These are phyloP conservation scores for Trichoderma cornu-damae DNA, from an alignment of 2,329 filamentous ascomycete genomes.

Conservation along the genomic window DNA sequence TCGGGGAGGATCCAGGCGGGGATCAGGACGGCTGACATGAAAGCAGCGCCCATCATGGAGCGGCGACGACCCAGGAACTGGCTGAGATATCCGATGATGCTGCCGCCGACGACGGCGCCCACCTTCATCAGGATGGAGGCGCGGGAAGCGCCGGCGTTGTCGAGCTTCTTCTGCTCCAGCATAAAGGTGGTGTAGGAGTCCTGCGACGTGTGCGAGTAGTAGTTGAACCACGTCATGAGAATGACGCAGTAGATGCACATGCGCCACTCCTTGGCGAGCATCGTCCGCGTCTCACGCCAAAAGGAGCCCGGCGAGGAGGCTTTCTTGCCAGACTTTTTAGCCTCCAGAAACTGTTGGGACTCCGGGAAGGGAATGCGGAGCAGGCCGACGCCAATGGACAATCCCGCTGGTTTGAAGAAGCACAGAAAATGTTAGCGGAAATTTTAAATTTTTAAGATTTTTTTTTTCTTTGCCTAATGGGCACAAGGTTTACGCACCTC, in stretches of 20 bases:
- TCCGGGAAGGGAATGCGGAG: constrained; percentile 66
- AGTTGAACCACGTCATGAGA: constrained; percentile 73
- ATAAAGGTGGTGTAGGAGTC: constrained; percentile 81
- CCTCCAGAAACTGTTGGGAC: constrained; percentile 68
- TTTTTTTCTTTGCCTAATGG: not conserved
- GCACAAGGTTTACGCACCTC: constrained; percentile 33
- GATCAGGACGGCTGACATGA: constrained; percentile 58
- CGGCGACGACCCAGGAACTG: constrained; percentile 71
- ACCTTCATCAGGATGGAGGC: constrained; percentile 78
- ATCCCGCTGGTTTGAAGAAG: constrained; percentile 41
- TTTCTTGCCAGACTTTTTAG: constrained; percentile 55
- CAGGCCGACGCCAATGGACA: constrained; percentile 64
- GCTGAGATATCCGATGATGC: constrained; percentile 66
- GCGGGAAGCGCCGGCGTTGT: constrained; percentile 59
- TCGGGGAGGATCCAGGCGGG: constrained; percentile 66
- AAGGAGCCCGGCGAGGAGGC: constrained; percentile 48
- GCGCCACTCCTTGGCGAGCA: constrained; percentile 67
- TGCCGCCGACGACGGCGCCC: constrained; percentile 69
- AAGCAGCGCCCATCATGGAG: constrained; percentile 56
- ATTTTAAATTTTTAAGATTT: not conserved
- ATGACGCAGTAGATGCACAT: constrained; percentile 73
- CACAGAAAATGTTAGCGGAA: not conserved
- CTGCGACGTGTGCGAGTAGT: constrained; percentile 73
- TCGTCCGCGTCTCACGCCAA: constrained; percentile 62
- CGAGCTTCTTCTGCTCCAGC: constrained; percentile 64